Conservation (phyloP, 192 early-diverging fungal genomes). For the Lunasporangiospora selenospora region DNA sequence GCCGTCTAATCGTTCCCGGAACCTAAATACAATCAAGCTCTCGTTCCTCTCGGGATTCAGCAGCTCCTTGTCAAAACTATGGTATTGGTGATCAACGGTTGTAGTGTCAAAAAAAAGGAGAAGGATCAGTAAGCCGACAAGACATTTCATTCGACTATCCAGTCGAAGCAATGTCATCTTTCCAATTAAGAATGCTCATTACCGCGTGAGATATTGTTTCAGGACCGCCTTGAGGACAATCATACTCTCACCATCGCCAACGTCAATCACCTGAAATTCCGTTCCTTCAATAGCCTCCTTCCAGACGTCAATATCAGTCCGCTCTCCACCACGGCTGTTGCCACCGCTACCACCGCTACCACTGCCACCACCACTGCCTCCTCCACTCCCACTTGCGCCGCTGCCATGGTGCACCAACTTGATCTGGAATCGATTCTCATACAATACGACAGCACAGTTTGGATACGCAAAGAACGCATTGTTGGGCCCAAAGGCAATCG, state of each 20-base stretch:
- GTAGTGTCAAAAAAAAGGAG: too few species aligned
- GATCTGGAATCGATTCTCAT: slow-evolving; percentile 51
- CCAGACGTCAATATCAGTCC: slow-evolving; percentile 49
- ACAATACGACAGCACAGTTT: slow-evolving; percentile 47
- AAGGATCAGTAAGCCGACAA: too few species aligned
- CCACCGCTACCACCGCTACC: too few species aligned
- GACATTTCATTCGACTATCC: too few species aligned
- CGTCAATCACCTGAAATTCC: slow-evolving; percentile 40
- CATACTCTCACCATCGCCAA: slow-evolving; percentile 36
- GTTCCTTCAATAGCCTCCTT: slow-evolving; percentile 50
- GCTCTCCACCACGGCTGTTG: slow-evolving; percentile 43
- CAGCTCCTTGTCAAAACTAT: slow-evolving; percentile 50
- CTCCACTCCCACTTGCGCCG: too few species aligned
- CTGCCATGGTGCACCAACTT: slow-evolving; percentile 38
- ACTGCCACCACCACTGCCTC: too few species aligned
- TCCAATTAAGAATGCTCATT: neutral
- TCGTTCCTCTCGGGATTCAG: slow-evolving; percentile 50
- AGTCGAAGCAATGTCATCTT: too few species aligned
- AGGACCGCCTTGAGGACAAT: slow-evolving; percentile 38
- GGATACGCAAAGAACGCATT: slow-evolving; percentile 47
- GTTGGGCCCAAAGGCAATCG: slow-evolving; percentile 50
- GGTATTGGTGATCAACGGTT: too few species aligned
- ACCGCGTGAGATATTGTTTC: slow-evolving; percentile 43
- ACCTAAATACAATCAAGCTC: slow-evolving; percentile 40
- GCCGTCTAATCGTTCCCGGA: slow-evolving; percentile 34